A percentile compares a stretch with the other conserved stretches of the same genome.
These are phyloP conservation scores for Gnomoniopsis smithogilvyi DNA, from an alignment of 2,329 filamentous ascomycete genomes.

Conservation along the genomic window DNA sequence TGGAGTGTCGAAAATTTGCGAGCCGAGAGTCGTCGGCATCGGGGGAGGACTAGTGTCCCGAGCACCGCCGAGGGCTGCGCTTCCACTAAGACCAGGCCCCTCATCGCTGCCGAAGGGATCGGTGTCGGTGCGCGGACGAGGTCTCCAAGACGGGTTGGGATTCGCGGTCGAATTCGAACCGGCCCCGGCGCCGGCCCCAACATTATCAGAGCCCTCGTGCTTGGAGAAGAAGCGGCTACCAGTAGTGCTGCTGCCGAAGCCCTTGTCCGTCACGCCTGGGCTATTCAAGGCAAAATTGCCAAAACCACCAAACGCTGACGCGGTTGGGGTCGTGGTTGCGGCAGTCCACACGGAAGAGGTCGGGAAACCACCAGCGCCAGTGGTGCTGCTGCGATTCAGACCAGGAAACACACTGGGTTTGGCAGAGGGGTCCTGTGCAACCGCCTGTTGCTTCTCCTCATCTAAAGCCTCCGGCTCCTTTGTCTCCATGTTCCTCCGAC, in stretches of 20 bases:
- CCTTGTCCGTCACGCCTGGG: constrained; percentile 66
- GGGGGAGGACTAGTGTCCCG: constrained; percentile 61
- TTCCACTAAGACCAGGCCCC: constrained; percentile 50
- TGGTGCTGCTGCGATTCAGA: constrained; percentile 53
- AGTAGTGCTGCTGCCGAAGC: constrained; percentile 65
- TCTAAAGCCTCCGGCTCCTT: constrained; percentile 56
- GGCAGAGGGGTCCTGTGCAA: constrained; percentile 28
- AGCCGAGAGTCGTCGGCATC: constrained; percentile 21
- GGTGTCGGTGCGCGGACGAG: constrained; percentile 66
- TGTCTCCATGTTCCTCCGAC: constrained; percentile 50
- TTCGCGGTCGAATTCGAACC: constrained; percentile 35
- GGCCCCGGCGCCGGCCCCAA: constrained; percentile 47
- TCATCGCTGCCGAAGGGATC: constrained; percentile 72
- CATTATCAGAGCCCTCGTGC: constrained; percentile 71
- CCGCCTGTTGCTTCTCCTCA: constrained; percentile 34
- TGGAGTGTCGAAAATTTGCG: constrained; percentile 48
- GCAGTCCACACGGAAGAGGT: constrained; percentile 46
- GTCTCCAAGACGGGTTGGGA: constrained; percentile 49
- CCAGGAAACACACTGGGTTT: constrained; percentile 39
- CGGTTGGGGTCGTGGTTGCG: constrained; percentile 57
- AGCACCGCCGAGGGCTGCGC: constrained; percentile 70
- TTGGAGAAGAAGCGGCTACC: constrained; percentile 52
- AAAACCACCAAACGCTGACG: constrained; percentile 79
- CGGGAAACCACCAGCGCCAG: constrained; percentile 41
- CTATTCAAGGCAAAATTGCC: constrained; percentile 77